Conservation (phyloP, 148 eudicot species). For the Chenopodium formosanum region DNA sequence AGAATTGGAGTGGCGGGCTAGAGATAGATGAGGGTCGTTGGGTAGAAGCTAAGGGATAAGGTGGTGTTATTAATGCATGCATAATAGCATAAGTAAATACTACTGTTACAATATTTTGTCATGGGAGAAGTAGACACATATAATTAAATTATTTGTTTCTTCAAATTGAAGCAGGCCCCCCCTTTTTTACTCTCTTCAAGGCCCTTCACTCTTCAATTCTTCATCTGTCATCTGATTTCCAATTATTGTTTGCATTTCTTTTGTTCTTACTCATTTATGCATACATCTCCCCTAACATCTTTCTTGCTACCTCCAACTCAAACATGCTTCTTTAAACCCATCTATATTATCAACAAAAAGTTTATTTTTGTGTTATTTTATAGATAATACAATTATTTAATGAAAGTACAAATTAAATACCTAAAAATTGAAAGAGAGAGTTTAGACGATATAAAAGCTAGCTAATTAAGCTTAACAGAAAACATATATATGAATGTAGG, state of each 20-base stretch:
- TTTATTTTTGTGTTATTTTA: no score
- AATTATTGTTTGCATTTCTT: constrained; percentile 5
- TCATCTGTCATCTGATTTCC: constrained; percentile 1
- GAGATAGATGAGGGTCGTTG: background rate
- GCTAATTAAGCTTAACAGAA: no score
- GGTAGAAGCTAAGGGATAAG: background rate
- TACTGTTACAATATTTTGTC: constrained; percentile 16
- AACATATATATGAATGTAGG: no score
- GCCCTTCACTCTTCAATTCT: background rate
- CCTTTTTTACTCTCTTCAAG: background rate
- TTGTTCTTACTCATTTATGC: background rate
- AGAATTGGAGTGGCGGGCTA: constrained; percentile 4
- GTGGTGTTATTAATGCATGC: constrained; percentile 1
- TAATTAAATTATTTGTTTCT: constrained; percentile 23
- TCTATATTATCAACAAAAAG: no score
- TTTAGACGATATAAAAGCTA: no score
- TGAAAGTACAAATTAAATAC: no score
- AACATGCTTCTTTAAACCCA: no score
- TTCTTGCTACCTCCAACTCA: background rate
- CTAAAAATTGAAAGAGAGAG: no score
- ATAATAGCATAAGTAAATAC: background rate
- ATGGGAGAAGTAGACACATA: constrained; percentile 5
- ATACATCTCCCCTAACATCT: background rate
- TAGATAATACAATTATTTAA: no score
- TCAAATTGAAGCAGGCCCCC: constrained; percentile 22